phyloP scores from a whole-genome alignment of 345 rosid species.

The Camelina sativa region DNA sequence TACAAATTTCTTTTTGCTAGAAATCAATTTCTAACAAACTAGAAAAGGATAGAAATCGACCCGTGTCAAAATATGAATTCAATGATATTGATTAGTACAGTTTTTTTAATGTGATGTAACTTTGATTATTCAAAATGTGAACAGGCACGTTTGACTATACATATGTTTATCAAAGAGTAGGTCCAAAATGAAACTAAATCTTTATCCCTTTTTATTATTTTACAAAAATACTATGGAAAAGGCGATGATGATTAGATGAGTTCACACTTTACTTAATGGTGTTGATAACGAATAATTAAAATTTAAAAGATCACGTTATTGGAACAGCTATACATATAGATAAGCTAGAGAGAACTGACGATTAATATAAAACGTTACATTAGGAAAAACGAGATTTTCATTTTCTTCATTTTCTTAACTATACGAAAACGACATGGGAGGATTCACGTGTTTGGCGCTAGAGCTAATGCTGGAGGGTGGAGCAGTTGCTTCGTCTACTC shows the following conservation, averaged over 20 bases:
- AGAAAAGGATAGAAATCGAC: background rate
- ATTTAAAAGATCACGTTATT: background rate
- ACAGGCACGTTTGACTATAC: slow-evolving; percentile 4
- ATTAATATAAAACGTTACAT: background rate
- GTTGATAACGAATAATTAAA: background rate
- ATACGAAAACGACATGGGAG: slow-evolving; percentile 3
- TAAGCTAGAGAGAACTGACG: background rate
- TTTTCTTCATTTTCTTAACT: background rate
- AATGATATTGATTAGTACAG: background rate
- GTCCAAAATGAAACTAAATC: slow-evolving; percentile 18
- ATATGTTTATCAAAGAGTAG: background rate
- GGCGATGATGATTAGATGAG: background rate
- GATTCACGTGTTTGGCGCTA: slow-evolving; percentile 34
- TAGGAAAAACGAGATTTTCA: slow-evolving; percentile 34
- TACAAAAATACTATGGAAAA: background rate
- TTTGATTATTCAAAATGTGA: slow-evolving; percentile 14
- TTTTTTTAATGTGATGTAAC: background rate
- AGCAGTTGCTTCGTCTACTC: slow-evolving; percentile 34
- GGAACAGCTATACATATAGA: background rate
- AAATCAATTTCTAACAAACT: background rate
- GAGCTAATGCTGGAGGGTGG: slow-evolving; percentile 4
- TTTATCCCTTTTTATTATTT: too few relatives aligned
- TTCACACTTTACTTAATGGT: slow-evolving; percentile 19
- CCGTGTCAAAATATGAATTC: background rate
- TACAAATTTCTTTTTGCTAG: background rate